Evolutionary conservation across 164 flowering plant genomes (phyloP).

Genomic region (Nymphaea thermarum): DNA sequence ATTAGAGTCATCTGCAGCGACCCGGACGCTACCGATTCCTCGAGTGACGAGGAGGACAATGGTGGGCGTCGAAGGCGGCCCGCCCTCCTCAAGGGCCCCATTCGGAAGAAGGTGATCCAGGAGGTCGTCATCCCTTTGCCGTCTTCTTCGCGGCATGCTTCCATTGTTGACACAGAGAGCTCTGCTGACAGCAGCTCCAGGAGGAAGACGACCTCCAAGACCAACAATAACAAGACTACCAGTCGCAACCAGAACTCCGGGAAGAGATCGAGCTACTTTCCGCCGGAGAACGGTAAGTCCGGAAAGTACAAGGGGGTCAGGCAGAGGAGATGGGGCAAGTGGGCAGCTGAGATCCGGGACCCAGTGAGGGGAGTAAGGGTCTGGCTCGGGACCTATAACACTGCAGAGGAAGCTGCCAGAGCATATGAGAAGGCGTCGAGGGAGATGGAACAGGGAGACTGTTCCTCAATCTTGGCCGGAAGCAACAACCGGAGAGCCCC

Average conservation of each 20-base stretch:
- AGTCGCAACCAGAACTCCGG: not conserved
- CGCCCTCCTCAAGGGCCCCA: not conserved
- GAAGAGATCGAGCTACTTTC: not conserved
- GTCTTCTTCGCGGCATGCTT: not conserved
- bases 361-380: not conserved
- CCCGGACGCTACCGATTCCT: conserved; percentile 4
- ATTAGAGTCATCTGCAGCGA: not conserved
- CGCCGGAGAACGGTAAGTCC: not conserved
- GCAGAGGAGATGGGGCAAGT: conserved; percentile 2
- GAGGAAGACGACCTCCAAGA: not conserved
- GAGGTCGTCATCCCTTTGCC: not conserved
- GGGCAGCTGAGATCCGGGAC: conserved; percentile 4
- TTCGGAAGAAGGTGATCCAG: not conserved
- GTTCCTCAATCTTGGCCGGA: not conserved
- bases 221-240: not conserved
- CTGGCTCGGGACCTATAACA: conserved; percentile 2
- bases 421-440: not conserved
- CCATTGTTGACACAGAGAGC: not conserved
- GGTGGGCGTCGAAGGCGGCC: not conserved
- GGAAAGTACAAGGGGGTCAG: not conserved
- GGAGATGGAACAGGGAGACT: not conserved
- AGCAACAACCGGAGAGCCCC: not conserved
- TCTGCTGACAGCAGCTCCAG: not conserved
- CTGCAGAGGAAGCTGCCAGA: conserved; percentile 2
- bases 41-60: not conserved